Evolutionary conservation across 2,329 filamentous ascomycete genomes (phyloP).

Genomic region (Xylaria polymorpha): DNA sequence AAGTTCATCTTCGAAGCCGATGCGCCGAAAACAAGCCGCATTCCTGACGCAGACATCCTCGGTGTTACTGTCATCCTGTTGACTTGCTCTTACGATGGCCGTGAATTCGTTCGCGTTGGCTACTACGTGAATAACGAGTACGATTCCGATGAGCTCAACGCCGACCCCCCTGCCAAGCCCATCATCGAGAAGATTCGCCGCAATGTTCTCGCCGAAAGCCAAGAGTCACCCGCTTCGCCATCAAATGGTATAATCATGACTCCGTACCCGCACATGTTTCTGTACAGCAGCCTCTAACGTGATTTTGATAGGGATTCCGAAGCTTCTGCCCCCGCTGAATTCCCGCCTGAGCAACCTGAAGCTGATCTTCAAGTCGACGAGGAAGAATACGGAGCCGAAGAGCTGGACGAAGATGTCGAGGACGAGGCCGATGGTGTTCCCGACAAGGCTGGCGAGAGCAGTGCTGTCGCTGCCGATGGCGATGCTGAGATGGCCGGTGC

Average conservation of each 20-base stretch:
- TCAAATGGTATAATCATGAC: slow-evolving; percentile 83
- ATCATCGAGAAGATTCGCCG: slow-evolving; percentile 91
- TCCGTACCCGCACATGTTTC: background rate
- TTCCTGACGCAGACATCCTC: slow-evolving; percentile 93
- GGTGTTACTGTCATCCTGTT: slow-evolving; percentile 97
- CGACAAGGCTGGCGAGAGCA: slow-evolving; percentile 56
- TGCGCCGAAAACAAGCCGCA: slow-evolving; percentile 87
- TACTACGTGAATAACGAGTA: slow-evolving; percentile 99
- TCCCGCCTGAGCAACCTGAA: slow-evolving; percentile 96
- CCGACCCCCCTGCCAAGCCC: slow-evolving; percentile 91
- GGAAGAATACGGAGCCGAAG: slow-evolving; percentile 88
- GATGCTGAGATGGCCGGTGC: slow-evolving; percentile 79
- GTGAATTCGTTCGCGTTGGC: slow-evolving; percentile 96
- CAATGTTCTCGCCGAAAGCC: slow-evolving; percentile 98
- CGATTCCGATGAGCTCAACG: slow-evolving; percentile 86
- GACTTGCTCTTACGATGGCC: slow-evolving; percentile 94
- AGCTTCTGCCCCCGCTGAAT: slow-evolving; percentile 93
- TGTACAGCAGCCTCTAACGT: background rate
- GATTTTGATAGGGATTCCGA: slow-evolving; percentile 84
- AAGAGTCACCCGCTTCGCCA: slow-evolving; percentile 94
- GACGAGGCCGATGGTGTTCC: slow-evolving; percentile 65
- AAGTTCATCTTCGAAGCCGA: slow-evolving; percentile 99
- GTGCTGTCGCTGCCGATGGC: slow-evolving; percentile 62
- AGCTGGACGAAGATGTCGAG: slow-evolving; percentile 76
- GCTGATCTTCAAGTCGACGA: slow-evolving; percentile 91